These are phyloP conservation scores for Calocybe gambosa DNA, from an alignment of 1,284 basidiomycete species.

Conservation along the genomic window DNA sequence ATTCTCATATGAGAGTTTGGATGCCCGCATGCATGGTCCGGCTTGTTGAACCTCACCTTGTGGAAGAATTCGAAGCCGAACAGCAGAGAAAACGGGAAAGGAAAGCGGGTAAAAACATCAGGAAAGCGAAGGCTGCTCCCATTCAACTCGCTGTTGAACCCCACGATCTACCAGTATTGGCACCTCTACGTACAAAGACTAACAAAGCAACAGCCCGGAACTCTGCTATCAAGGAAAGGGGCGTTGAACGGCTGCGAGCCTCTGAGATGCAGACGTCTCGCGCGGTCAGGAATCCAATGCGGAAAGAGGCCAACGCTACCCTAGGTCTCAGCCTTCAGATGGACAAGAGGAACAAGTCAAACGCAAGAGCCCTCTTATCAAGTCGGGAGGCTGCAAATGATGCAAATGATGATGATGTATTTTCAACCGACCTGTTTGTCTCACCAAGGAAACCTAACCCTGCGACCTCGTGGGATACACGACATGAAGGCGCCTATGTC, in stretches of 20 bases:
- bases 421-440: constrained; percentile 3
- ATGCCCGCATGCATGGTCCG: constrained; percentile 71
- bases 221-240: not conserved
- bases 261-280: not conserved
- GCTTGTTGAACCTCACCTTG: constrained; percentile 57
- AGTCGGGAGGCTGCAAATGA: not conserved
- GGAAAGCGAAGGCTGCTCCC: constrained; percentile 16
- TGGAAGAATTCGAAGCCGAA: constrained; percentile 51
- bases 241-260: not conserved
- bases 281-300: not conserved
- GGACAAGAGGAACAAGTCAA: not conserved
- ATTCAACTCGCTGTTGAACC: constrained; percentile 4
- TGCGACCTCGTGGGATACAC: constrained; percentile 5
- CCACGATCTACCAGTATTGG: constrained; percentile 5
- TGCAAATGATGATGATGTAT: constrained; percentile 7
- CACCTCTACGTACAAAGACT: not conserved
- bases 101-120: constrained; percentile 34
- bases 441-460: constrained; percentile 12
- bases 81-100: constrained; percentile 44
- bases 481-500: constrained; percentile 2
- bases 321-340: not conserved
- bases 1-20: constrained; percentile 58
- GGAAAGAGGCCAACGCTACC: not conserved
- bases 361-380: constrained; percentile 1
- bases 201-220: not conserved